Evolutionary conservation across 2,329 filamentous ascomycete genomes (phyloP).

Genomic region (Cladosporium austrohemisphaericum): DNA sequence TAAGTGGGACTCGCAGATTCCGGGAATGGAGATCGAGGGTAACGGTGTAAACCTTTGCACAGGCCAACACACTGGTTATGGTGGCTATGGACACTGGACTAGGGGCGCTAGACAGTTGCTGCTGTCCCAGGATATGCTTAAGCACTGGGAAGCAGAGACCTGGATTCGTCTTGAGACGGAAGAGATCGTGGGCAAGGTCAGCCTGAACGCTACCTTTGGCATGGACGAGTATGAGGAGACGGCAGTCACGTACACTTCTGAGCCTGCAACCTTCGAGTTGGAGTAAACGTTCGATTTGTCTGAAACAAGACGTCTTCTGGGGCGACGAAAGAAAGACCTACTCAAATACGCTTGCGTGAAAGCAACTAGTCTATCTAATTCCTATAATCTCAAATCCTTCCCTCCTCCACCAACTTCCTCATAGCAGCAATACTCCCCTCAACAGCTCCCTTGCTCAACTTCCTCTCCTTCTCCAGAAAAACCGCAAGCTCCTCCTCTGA

Average conservation of each 20-base stretch:
- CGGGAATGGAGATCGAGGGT: conserved; percentile 18
- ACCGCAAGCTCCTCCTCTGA: too few species aligned
- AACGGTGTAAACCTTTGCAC: conserved; percentile 19
- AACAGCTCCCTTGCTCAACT: too few species aligned
- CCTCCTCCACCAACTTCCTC: too few species aligned
- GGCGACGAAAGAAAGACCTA: too few species aligned
- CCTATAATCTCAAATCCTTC: too few species aligned
- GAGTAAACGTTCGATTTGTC: too few species aligned
- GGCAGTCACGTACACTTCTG: conserved; percentile 11
- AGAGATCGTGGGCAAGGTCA: conserved; percentile 14
- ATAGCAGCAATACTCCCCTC: too few species aligned
- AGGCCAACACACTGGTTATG: conserved; percentile 17
- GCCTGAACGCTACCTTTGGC: conserved; percentile 20
- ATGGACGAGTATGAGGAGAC: conserved; percentile 16
- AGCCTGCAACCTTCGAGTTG: not conserved
- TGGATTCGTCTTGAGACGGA: conserved; percentile 20
- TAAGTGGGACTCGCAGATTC: conserved; percentile 16
- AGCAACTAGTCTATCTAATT: too few species aligned
- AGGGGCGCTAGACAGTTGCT: conserved; percentile 18
- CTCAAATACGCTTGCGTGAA: too few species aligned
- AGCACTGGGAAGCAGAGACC: conserved; percentile 13
- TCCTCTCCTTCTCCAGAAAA: too few species aligned
- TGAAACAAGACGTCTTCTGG: too few species aligned
- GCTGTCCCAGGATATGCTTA: conserved; percentile 7
- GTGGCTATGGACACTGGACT: conserved; percentile 21